Percentiles rank a stretch among this genome's conserved stretches.
phyloP scores from a whole-genome alignment of 805 yeast species.

The Zygosaccharomyces pseudorouxii region DNA sequence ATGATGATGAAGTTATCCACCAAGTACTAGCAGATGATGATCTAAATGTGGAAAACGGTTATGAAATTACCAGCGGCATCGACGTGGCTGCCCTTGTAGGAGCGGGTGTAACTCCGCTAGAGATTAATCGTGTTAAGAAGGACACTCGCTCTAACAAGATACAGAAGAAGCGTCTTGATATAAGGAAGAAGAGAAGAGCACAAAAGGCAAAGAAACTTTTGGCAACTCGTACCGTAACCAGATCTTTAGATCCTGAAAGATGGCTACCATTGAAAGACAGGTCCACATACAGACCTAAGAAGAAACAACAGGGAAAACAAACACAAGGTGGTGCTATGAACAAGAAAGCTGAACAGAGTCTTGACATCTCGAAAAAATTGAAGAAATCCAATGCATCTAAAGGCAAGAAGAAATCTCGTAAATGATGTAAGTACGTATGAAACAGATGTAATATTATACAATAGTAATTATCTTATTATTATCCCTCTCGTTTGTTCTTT shows the following conservation, averaged over 20 bases:
- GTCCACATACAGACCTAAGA: slow-evolving; percentile 74
- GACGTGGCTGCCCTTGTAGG: slow-evolving; percentile 23
- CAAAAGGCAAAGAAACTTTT: slow-evolving; percentile 24
- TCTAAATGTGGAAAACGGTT: slow-evolving; percentile 16
- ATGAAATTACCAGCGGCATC: slow-evolving; percentile 18
- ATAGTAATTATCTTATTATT: neutral
- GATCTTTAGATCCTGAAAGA: slow-evolving; percentile 63
- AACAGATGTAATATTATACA: slow-evolving; percentile 10
- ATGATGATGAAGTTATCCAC: slow-evolving; percentile 14
- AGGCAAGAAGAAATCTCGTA: slow-evolving; percentile 27
- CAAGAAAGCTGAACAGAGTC: slow-evolving; percentile 31
- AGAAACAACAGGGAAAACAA: slow-evolving; percentile 45
- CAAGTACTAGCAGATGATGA: slow-evolving; percentile 11
- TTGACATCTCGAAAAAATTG: slow-evolving; percentile 30
- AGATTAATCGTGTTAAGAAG: slow-evolving; percentile 7
- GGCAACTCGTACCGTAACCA: slow-evolving; percentile 30
- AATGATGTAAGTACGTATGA: slow-evolving; percentile 10
- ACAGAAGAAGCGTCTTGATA: slow-evolving; percentile 32
- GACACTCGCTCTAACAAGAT: slow-evolving; percentile 17
- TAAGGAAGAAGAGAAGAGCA: slow-evolving; percentile 17
- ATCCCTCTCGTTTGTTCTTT: neutral
- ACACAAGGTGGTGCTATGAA: slow-evolving; percentile 63
- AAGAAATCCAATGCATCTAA: slow-evolving; percentile 13
- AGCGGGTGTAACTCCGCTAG: slow-evolving; percentile 22
- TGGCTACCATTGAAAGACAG: slow-evolving; percentile 91